Percentiles rank a stretch among this genome's conserved stretches.
Conservation (phyloP, 2,329 filamentous ascomycete genomes). For the Fusarium sp. region DNA sequence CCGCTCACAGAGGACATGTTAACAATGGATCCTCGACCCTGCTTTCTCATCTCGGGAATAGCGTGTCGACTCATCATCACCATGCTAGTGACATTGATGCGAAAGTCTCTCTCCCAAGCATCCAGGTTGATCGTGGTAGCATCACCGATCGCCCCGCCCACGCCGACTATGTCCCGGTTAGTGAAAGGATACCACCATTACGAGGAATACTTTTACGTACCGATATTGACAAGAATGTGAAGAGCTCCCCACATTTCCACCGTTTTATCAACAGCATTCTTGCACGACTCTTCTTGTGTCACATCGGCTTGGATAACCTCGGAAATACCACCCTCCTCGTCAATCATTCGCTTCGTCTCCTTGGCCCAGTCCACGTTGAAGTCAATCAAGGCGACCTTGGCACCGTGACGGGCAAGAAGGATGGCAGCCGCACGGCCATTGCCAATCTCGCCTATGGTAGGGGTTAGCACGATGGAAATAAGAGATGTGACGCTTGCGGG, state of each 20-base stretch:
- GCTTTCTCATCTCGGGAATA: constrained; percentile 14
- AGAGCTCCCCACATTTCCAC: constrained; percentile 8
- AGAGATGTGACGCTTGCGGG: too few species aligned
- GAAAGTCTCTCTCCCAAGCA: constrained; percentile 14
- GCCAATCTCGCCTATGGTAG: constrained; percentile 2
- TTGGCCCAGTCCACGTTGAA: constrained; percentile 9
- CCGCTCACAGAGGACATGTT: constrained; percentile 15
- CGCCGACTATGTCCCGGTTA: background rate
- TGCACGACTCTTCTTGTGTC: constrained; percentile 7
- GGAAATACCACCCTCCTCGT: constrained; percentile 4
- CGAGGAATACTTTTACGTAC: background rate
- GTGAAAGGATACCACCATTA: too few species aligned
- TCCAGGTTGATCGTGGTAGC: constrained; percentile 7
- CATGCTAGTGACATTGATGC: constrained; percentile 16
- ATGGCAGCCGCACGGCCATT: constrained; percentile 12
- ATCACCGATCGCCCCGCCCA: constrained; percentile 7
- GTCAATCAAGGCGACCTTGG: constrained; percentile 7
- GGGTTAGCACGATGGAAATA: too few species aligned
- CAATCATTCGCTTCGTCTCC: constrained; percentile 11
- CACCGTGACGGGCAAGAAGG: constrained; percentile 4
- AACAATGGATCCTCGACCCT: constrained; percentile 4
- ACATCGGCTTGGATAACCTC: constrained; percentile 14
- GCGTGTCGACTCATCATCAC: constrained; percentile 12
- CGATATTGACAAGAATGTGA: constrained; percentile 14
- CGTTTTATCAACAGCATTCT: constrained; percentile 5